These are phyloP conservation scores for Ophiostoma quercus DNA, from an alignment of 2,329 filamentous ascomycete species.

Conservation along the genomic window DNA sequence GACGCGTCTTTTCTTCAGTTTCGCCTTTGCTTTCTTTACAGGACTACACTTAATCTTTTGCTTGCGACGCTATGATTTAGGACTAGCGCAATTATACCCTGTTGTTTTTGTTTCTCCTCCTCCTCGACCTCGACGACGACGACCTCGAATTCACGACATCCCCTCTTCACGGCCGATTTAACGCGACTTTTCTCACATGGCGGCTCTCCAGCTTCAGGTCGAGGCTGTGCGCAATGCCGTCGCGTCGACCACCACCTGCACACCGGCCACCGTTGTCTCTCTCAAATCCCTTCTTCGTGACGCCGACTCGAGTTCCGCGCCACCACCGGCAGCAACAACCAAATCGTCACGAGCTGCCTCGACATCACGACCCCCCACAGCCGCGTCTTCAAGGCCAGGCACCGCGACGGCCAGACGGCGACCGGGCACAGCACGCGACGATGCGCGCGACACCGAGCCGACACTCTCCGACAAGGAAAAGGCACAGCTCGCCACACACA, in stretches of 20 bases:
- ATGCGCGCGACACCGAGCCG: constrained; percentile 22
- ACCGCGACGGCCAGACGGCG: constrained; percentile 31
- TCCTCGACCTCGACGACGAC: not conserved
- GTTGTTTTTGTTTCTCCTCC: constrained; percentile 25
- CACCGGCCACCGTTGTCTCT: constrained; percentile 40
- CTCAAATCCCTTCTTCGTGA: constrained; percentile 43
- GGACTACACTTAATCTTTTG: not conserved
- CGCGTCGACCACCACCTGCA: constrained; percentile 44
- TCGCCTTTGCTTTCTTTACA: constrained; percentile 26
- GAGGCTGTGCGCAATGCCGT: constrained; percentile 46
- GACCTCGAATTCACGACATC: not conserved
- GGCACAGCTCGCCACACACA: constrained; percentile 63
- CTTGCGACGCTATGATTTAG: constrained; percentile 36
- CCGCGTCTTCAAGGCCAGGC: constrained; percentile 25
- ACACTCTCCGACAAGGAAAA: constrained; percentile 53
- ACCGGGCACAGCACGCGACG: constrained; percentile 19
- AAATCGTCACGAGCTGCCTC: constrained; percentile 21
- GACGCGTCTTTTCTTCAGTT: constrained; percentile 23
- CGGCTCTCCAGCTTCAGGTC: constrained; percentile 38
- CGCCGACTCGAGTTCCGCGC: constrained; percentile 31
- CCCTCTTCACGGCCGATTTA: not conserved
- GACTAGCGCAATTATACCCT: constrained; percentile 26
- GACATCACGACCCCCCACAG: constrained; percentile 30
- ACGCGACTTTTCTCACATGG: constrained; percentile 32
- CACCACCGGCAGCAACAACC: constrained; percentile 22